A percentile compares a stretch with the other conserved stretches of the same genome.
Conservation (phyloP, 73 alveolate species). For the Stentor coeruleus region DNA sequence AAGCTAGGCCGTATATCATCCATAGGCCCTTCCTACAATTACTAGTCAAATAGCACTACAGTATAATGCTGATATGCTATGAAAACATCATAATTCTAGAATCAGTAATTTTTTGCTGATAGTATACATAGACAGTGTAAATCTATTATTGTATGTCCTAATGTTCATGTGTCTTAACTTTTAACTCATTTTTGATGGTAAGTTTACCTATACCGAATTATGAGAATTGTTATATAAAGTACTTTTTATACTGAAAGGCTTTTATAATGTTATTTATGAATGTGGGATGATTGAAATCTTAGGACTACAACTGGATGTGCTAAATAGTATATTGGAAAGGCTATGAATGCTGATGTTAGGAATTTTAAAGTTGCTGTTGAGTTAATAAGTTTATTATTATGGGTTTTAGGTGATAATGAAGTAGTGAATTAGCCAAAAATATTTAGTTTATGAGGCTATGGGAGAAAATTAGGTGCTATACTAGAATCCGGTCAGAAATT, state of each 20-base stretch:
- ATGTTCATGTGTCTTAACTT: constrained; percentile 71
- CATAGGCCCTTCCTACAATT: too few relatives aligned
- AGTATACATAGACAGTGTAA: constrained; percentile 84
- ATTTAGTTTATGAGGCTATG: neutral
- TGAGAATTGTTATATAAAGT: neutral
- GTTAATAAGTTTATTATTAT: neutral
- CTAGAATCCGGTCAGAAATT: too few relatives aligned
- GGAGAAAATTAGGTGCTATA: neutral
- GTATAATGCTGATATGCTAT: too few relatives aligned
- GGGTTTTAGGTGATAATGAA: neutral
- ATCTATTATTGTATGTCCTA: constrained; percentile 75
- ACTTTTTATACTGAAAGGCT: neutral
- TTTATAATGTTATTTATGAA: neutral
- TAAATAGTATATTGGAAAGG: neutral
- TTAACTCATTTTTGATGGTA: constrained; percentile 86
- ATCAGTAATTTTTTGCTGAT: too few relatives aligned
- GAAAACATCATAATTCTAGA: too few relatives aligned
- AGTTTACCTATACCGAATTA: constrained; percentile 80
- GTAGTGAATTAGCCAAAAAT: neutral
- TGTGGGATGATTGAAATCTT: neutral
- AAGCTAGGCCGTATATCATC: too few relatives aligned
- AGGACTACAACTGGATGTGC: neutral
- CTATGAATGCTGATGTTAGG: too few relatives aligned
- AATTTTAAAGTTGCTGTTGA: neutral
- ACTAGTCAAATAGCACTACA: too few relatives aligned